phyloP scores from a whole-genome alignment of 192 early-diverging fungal species.

The Oehlia diaphana region DNA sequence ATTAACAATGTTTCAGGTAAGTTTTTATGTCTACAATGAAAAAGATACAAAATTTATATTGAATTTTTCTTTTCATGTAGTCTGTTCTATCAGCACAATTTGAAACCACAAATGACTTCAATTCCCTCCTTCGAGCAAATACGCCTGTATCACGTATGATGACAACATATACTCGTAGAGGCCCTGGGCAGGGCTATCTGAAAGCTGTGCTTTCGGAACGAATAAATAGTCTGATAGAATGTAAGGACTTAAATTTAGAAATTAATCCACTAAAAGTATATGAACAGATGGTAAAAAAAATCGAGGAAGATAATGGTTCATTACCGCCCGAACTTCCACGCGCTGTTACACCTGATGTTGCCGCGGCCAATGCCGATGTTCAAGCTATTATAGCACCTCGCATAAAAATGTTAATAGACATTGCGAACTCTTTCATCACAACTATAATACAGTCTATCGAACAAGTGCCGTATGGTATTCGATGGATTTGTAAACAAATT shows the following conservation, averaged over 20 bases:
- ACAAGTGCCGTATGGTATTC: slow-evolving; percentile 91
- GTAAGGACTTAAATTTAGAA: slow-evolving; percentile 84
- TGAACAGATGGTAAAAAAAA: slow-evolving; percentile 78
- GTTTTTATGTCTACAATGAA: background rate
- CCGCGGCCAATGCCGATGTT: slow-evolving; percentile 79
- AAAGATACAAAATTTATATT: background rate
- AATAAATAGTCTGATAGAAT: slow-evolving; percentile 78
- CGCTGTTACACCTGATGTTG: slow-evolving; percentile 80
- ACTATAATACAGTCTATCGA: slow-evolving; percentile 85
- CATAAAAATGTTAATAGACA: slow-evolving; percentile 79
- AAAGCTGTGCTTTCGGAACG: slow-evolving; percentile 80
- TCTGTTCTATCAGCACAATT: slow-evolving; percentile 89
- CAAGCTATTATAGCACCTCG: slow-evolving; percentile 82
- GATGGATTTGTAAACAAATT: slow-evolving; percentile 99
- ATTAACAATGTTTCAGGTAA: slow-evolving; percentile 93
- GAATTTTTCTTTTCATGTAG: slow-evolving; percentile 28
- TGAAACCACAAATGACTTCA: slow-evolving; percentile 82
- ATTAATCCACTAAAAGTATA: slow-evolving; percentile 94
- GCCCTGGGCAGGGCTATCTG: slow-evolving; percentile 90
- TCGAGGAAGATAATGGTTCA: slow-evolving; percentile 66
- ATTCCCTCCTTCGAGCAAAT: slow-evolving; percentile 90
- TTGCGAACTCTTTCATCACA: slow-evolving; percentile 80
- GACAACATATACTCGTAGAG: slow-evolving; percentile 93
- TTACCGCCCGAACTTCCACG: slow-evolving; percentile 65
- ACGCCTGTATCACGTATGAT: slow-evolving; percentile 96